These are phyloP conservation scores for Epicoccum nigrum DNA, from an alignment of 2,329 filamentous ascomycete species.

Conservation along the genomic window DNA sequence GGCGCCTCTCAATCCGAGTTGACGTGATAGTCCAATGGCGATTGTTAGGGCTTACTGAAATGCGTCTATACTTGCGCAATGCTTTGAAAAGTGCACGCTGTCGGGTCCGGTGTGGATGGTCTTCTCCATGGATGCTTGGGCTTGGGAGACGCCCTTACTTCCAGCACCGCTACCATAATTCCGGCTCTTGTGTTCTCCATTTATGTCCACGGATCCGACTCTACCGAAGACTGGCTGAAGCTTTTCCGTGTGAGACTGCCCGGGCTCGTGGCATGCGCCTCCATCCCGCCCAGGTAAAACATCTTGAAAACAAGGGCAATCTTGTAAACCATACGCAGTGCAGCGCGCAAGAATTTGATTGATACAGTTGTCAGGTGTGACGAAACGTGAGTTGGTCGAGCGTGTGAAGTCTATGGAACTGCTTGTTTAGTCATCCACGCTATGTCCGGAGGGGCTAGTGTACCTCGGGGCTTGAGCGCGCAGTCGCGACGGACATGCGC, in stretches of 20 bases:
- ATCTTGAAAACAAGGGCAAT: too few species aligned
- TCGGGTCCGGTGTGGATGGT: too few species aligned
- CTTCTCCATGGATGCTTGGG: too few species aligned
- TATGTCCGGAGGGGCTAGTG: background rate
- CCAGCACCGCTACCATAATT: background rate
- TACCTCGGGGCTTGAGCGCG: conserved; percentile 24
- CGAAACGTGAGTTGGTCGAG: background rate
- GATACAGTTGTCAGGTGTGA: background rate
- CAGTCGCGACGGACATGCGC: conserved; percentile 18
- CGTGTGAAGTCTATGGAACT: background rate
- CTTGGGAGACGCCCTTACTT: too few species aligned
- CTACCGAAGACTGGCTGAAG: too few species aligned
- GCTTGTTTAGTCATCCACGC: conserved; percentile 2
- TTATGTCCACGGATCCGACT: background rate
- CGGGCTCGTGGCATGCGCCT: too few species aligned
- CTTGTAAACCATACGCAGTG: too few species aligned
- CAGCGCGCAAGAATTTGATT: too few species aligned
- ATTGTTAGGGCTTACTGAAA: background rate
- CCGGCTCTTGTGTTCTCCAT: conserved; percentile 3
- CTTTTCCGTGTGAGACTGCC: too few species aligned
- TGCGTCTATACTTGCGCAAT: too few species aligned
- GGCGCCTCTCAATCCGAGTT: background rate
- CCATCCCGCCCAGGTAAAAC: too few species aligned
- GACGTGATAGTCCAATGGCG: background rate
- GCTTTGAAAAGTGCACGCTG: too few species aligned